Evolutionary conservation across 73 alveolate genomes (phyloP), one percentile per base, ranked within the genome.

Genomic region (Paramecium pentaurelia): DNA sequence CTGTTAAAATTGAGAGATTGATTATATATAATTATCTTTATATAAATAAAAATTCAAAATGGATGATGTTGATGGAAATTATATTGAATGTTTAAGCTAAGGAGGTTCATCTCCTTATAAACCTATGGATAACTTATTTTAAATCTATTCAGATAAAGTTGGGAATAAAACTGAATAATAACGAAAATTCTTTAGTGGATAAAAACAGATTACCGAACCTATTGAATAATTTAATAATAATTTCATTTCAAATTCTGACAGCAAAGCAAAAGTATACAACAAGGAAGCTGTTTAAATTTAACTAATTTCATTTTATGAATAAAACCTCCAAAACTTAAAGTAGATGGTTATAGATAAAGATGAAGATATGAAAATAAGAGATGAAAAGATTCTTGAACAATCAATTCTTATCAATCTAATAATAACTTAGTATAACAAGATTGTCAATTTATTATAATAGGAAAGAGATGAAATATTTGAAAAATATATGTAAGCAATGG

Each of bases 271-370:
- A 8, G 14, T 5, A 4, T 8, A 34, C 28, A 27, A 14, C 12
- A 30, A 64, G 2, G 84, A 32, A 64, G 84, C 34, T 80, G 91
- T 54, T 54, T 4, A 54, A 54, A n/a, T 54, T 54, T 22, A 80
- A 25, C 47, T 80, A 2, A 47, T 80, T 6, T 40, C 71, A 0
- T 80, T 80, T 80, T 49, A 45, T 45, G 91, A 80, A 27, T 22
- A 80, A 47, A 80, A 80, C 75, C 47, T 80, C 32, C 47, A 40
- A 80, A 80, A 80, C 38, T 47, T 80, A 45, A 45, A 80, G 58
- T 32, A 28, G 58, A 47, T 80, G 44, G 75, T 80, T 20, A 9
- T 80, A 3, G 77, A 80, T 9, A 80, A 80, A n/a, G 73, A 80
- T 80, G 71, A 80, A 12, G 91, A 80, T 3, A 25, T 80, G 8